phyloP scores from a whole-genome alignment of 371 early-diverging fungal species.

The Apophysomyces variabilis region DNA sequence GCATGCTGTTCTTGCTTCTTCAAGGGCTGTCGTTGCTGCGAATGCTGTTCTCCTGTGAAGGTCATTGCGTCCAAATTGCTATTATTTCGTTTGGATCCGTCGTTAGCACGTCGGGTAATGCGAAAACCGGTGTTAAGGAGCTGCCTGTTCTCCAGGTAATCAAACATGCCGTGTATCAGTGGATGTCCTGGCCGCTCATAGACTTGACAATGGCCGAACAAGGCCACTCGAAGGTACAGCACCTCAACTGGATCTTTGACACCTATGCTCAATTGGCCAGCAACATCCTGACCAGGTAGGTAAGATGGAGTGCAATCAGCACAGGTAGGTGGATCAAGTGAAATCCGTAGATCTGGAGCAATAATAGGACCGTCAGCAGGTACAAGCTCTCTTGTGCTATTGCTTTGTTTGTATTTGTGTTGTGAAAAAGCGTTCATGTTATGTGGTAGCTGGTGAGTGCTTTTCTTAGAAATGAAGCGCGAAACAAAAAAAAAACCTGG shows the following conservation, averaged over 20 bases:
- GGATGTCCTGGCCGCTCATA: slow-evolving; percentile 21
- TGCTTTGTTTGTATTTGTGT: not conserved
- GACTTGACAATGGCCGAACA: slow-evolving; percentile 20
- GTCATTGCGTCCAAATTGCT: not conserved
- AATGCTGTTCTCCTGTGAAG: not conserved
- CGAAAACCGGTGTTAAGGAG: slow-evolving; percentile 20
- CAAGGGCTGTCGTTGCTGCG: not conserved
- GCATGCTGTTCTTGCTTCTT: not conserved
- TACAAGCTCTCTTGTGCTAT: not conserved
- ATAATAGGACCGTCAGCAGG: not conserved
- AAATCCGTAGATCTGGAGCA: not conserved
- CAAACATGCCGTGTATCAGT: slow-evolving; percentile 21
- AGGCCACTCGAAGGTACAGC: slow-evolving; percentile 13
- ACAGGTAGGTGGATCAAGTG: slow-evolving; percentile 1
- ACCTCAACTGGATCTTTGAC: slow-evolving; percentile 9
- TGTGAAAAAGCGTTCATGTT: not conserved
- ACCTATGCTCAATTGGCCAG: not conserved
- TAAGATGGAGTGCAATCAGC: not conserved
- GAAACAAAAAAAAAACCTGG: too few species aligned
- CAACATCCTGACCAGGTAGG: not conserved
- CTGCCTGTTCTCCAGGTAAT: slow-evolving; percentile 21
- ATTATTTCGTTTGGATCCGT: not conserved
- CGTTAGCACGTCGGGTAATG: slow-evolving; percentile 16
- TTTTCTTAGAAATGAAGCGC: not conserved
- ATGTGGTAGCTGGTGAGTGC: not conserved